Conservation (phyloP, 2,329 filamentous ascomycete genomes). For the Neonectria sp. region DNA sequence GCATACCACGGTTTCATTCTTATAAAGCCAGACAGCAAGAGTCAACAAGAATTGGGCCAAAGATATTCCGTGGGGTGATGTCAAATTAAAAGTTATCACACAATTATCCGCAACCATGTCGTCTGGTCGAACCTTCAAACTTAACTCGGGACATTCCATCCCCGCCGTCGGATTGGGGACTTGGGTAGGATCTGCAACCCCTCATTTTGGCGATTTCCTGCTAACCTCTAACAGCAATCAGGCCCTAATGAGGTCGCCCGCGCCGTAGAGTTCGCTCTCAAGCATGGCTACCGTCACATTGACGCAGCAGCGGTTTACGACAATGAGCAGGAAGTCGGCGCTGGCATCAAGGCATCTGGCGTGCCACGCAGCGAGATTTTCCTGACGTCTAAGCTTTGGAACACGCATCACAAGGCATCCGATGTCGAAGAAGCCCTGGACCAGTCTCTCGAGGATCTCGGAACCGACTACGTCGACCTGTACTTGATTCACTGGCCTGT, state of each 20-base stretch:
- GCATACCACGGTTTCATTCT: not conserved
- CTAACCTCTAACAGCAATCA: conserved; percentile 28
- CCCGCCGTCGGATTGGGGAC: conserved; percentile 53
- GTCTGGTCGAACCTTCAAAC: conserved; percentile 46
- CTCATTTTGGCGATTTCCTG: not conserved
- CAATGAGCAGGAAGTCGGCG: conserved; percentile 59
- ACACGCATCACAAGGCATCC: conserved; percentile 63
- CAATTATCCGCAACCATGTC: conserved; percentile 37
- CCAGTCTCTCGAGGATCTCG: conserved; percentile 61
- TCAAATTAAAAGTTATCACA: not conserved
- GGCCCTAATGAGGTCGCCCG: conserved; percentile 67
- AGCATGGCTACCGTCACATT: conserved; percentile 59
- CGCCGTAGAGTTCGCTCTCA: conserved; percentile 58
- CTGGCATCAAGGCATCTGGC: conserved; percentile 52
- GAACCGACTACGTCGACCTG: conserved; percentile 65
- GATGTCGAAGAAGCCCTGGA: conserved; percentile 63
- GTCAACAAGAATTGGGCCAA: not conserved
- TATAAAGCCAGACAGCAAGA: conserved; percentile 4
- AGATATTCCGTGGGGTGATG: not conserved
- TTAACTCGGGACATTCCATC: conserved; percentile 51
- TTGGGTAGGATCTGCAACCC: conserved; percentile 45
- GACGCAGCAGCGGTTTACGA: conserved; percentile 63
- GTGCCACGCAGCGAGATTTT: conserved; percentile 56
- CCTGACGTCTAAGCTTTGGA: conserved; percentile 73
- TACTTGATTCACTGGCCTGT: conserved; percentile 66